Conservation (phyloP, 257 asterid species). For the Avicennia marina region DNA sequence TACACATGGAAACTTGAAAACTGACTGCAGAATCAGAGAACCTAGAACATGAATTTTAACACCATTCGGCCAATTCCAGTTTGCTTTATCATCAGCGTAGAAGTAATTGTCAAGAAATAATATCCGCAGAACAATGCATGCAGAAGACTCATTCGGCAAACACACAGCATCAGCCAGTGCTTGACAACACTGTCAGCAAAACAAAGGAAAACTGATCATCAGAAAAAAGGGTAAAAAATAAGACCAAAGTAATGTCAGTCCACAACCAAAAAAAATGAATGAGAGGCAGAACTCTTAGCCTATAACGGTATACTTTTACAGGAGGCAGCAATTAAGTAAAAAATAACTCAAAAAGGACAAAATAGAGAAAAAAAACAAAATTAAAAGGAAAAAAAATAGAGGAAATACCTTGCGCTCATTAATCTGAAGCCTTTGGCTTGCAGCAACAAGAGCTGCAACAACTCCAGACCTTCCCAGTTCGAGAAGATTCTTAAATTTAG, state of each 20-base stretch:
- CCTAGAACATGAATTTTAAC: slow-evolving; percentile 77
- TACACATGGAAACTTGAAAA: slow-evolving; percentile 75
- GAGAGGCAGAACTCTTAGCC: too few species aligned
- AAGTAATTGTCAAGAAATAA: slow-evolving; percentile 71
- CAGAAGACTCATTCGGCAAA: slow-evolving; percentile 47
- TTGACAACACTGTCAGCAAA: slow-evolving; percentile 66
- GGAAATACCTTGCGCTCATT: slow-evolving; percentile 52
- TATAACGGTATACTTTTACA: not conserved
- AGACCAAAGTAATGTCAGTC: not conserved
- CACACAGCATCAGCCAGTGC: slow-evolving; percentile 82
- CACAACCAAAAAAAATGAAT: not conserved
- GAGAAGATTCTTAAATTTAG: slow-evolving; percentile 61
- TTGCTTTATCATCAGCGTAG: slow-evolving; percentile 47
- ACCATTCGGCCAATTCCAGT: slow-evolving; percentile 82
- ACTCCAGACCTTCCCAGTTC: slow-evolving; percentile 88
- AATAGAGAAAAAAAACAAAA: slow-evolving; percentile 4
- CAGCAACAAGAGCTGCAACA: slow-evolving; percentile 81
- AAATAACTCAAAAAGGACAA: slow-evolving; percentile 2
- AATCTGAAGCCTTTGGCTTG: slow-evolving; percentile 68
- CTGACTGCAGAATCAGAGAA: slow-evolving; percentile 78
- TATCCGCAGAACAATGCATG: slow-evolving; percentile 59
- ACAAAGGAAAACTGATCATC: slow-evolving; percentile 15
- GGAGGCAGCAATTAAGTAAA: not conserved
- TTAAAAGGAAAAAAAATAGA: not conserved
- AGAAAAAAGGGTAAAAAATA: slow-evolving; percentile 9